Percentiles rank a stretch among this genome's conserved stretches.
Conservation (phyloP, 257 asterid genomes). For the Gentiana dahurica region DNA sequence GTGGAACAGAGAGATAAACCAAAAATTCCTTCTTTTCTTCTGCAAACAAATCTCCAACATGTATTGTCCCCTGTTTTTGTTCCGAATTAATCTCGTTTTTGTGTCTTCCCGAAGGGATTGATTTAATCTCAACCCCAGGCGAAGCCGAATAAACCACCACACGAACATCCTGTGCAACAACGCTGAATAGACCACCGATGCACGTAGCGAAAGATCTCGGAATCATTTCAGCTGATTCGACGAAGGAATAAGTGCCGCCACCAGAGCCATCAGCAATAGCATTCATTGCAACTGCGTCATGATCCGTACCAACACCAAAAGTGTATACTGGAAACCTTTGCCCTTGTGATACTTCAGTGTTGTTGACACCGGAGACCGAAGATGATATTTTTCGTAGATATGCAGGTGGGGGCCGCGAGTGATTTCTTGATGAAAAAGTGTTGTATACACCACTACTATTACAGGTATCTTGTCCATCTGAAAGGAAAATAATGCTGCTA, state of each 20-base stretch:
- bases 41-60: conserved; percentile 12
- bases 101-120: conserved; percentile 17
- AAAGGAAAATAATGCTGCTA: conserved; percentile 24
- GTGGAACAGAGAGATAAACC: conserved; percentile 3
- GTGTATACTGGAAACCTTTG: conserved; percentile 8
- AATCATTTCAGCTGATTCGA: conserved; percentile 28
- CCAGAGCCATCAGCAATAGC: conserved; percentile 33
- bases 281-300: conserved; percentile 18
- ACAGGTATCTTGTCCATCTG: conserved; percentile 34
- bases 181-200: conserved; percentile 40
- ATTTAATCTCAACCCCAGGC: conserved; percentile 22
- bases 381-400: no score
- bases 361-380: neutral
- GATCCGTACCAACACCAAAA: conserved; percentile 9
- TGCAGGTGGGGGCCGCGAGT: no score
- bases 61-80: neutral
- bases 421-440: neutral
- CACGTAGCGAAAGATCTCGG: conserved; percentile 39
- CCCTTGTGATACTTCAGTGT: neutral
- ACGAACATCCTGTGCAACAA: conserved; percentile 27
- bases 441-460: neutral
- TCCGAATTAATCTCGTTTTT: conserved; percentile 2
- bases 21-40: conserved; percentile 15
- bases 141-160: conserved; percentile 18
- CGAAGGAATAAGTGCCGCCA: conserved; percentile 36